Evolutionary conservation across 371 early-diverging fungal species (phyloP).

Genomic region (Lichtheimia corymbifera): DNA sequence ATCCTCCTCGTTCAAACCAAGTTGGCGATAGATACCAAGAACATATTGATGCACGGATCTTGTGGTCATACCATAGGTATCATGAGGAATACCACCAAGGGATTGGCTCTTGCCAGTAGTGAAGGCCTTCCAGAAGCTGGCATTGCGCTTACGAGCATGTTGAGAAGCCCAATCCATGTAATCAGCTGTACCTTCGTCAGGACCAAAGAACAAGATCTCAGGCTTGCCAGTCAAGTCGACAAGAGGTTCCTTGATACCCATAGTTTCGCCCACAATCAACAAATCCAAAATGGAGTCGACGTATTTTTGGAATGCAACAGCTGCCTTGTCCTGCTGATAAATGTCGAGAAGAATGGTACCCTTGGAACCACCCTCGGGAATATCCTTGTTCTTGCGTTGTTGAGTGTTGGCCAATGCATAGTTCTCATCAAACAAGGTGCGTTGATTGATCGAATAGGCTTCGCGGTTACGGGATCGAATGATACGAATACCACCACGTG

Average conservation of each 20-base stretch:
- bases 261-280: conserved; percentile 88
- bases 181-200: conserved; percentile 98
- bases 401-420: conserved; percentile 95
- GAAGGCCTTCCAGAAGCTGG: conserved; percentile 98
- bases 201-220: conserved; percentile 98
- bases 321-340: conserved; percentile 91
- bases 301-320: conserved; percentile 98
- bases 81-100: conserved; percentile 98
- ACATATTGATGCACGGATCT: conserved; percentile 98
- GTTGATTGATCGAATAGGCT: conserved; percentile 94
- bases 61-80: conserved; percentile 97
- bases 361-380: conserved; percentile 98
- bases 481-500: conserved; percentile 98
- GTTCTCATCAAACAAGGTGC: conserved; percentile 97
- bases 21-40: conserved; percentile 90
- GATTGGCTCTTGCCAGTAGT: conserved; percentile 97
- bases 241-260: conserved; percentile 95
- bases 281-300: conserved; percentile 94
- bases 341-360: conserved; percentile 95
- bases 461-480: conserved; percentile 97
- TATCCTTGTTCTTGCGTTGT: conserved; percentile 98
- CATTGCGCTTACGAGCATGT: conserved; percentile 90
- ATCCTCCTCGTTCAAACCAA: conserved; percentile 77
- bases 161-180: conserved; percentile 99
- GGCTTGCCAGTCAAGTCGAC: conserved; percentile 88